Base-by-base conservation (phyloP, 345 rosid species). In the Kernera saxatilis region DNA sequence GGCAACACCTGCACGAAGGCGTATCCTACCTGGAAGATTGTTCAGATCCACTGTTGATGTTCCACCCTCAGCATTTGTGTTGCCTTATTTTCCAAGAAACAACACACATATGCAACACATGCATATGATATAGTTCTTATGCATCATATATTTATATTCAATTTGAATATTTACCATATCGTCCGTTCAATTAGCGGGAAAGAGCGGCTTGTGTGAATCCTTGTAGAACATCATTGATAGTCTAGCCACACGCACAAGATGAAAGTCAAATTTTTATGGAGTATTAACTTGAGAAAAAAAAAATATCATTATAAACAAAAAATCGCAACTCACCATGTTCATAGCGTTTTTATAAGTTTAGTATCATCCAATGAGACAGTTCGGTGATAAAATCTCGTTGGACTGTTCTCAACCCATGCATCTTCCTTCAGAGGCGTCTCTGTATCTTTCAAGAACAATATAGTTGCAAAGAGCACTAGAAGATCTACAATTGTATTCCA, bases 171-270 rank as follows among this genome's bases (percentile, higher is more conserved):
- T 77, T 54, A 85, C 92, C 84, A 49, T 80, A 74, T 81, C 67
- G 81, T 33, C 85, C 54, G 43, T 77, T 64, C 35, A 87, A 51
- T 54, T 84, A 87, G 19, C 72, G 75, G 4, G 92, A 84, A 39
- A 89, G 70, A 25, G 82, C 90, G 29, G 87, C 86, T 63, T 87
- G 84, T 26, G 86, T 83, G 25, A 82, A 57, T 39, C 90, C 96
- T 15, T 83, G 14, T 9, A 85, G 37, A 30, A 89, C 88, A 67
- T 89, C 90, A 11, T 85, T 87, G 71, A 87, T 52, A 7, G 90
- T 89, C 95, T 53, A 14, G 19, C 5, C 5, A n/a, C 11, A 27
- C 10, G 3, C 10, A n/a, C 11, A 8, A 11, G 3, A n/a, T n/a
- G n/a, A n/a, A n/a, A n/a, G n/a, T n/a, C n/a, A n/a, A n/a, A n/a